Evolutionary conservation across 2,329 filamentous ascomycete genomes (phyloP), one percentile per base, ranked within the genome.

Genomic region (Talaromyces funiculosus): DNA sequence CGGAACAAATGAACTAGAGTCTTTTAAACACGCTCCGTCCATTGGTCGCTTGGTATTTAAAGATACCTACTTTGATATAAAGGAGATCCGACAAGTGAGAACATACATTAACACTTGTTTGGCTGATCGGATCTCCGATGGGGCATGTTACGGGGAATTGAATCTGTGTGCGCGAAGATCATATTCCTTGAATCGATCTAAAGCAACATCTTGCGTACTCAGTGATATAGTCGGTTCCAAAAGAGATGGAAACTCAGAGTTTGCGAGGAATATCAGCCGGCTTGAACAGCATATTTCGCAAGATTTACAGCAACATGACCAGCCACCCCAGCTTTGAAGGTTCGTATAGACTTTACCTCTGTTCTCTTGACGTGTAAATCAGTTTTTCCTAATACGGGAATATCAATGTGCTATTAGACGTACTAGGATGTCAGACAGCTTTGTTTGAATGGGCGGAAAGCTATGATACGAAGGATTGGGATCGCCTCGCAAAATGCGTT

Each of bases 401-500:
- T 42, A 18, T 9, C 40, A 12, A 3, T 10, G 14, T 42, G 18
- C 4, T 42, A 22, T 42, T 49, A 58, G 56, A 58, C 8, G 22
- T 58, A 31, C 18, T 51, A 31, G 56, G 56, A 18, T 58, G 56
- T 14, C 56, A 58, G 47, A 8, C 18, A n/a, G 56, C 26, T 7
- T 31, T 49, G 14, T 61, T 61, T 31, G 59, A 61, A 61, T 61
- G 59, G 59, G 59, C 51, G 5, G 59, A 61, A 24, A 61, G 53
- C 40, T 61, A 45, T 37, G 59, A 61, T 33, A 56, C 12, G 26
- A 61, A 61, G 38, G 59, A 63, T 29, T 63, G 61, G 61, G 37
- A 59, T 45, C 40, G 61, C 18, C 54, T 63, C 10, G 22, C 18
- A 7, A 58, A 58, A 26, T 43, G 59, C 24, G 31, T 61, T 33